phyloP scores from a whole-genome alignment of 257 asterid genomes.

The Pogostemon cablin region DNA sequence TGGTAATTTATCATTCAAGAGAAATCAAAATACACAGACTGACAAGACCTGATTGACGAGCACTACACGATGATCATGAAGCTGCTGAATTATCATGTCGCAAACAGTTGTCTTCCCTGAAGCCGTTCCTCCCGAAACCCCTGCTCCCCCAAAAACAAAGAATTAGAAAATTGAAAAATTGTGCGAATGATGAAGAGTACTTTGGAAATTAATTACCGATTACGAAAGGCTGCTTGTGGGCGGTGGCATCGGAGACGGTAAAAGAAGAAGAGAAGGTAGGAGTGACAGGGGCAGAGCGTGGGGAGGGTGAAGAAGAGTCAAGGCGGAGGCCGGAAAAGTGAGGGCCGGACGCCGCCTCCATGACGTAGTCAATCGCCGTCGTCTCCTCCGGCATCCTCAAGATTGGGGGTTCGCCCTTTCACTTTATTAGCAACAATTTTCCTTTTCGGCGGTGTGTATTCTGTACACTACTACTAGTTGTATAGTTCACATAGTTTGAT shows the following conservation, averaged over 20 bases:
- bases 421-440: too few relatives aligned
- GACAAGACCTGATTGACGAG: conserved; percentile 80
- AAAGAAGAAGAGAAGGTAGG: conserved; percentile 41
- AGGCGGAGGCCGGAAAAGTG: conserved; percentile 95
- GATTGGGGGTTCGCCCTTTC: conserved; percentile 2
- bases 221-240: conserved; percentile 86
- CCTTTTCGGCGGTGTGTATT: too few relatives aligned
- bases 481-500: too few relatives aligned
- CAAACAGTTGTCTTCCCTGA: conserved; percentile 98
- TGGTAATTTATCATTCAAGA: not conserved
- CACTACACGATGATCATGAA: conserved; percentile 97
- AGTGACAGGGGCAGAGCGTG: conserved; percentile 50
- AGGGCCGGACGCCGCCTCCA: conserved; percentile 92
- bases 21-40: not conserved
- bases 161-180: not conserved
- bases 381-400: conserved; percentile 58
- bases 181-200: not conserved
- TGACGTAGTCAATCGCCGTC: conserved; percentile 74
- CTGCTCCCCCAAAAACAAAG: conserved; percentile 42
- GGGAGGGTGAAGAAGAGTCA: conserved; percentile 59
- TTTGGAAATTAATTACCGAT: conserved; percentile 53
- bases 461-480: too few relatives aligned
- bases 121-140: conserved; percentile 99
- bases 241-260: conserved; percentile 44
- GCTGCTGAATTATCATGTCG: conserved; percentile 98